Conservation (phyloP, 495 filamentous ascomycete species). For the Hyphodiscus hymeniophilus region DNA sequence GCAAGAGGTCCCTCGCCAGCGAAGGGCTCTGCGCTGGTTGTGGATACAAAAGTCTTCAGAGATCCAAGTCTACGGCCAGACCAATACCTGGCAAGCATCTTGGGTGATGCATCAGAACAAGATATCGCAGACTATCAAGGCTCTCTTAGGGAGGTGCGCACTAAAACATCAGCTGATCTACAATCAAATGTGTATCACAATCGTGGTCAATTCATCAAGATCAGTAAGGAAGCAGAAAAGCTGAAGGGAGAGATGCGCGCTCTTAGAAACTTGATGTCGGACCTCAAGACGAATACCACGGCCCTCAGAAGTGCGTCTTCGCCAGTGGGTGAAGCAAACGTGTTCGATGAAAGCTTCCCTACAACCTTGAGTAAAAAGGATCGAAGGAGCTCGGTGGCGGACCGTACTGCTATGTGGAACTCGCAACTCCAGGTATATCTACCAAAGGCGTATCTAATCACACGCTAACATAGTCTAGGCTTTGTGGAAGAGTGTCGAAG, state of each 20-base stretch:
- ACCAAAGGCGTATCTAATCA: slow-evolving; percentile 10
- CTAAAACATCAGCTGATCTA: slow-evolving; percentile 76
- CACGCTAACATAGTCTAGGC: slow-evolving; percentile 30
- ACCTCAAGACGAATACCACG: slow-evolving; percentile 65
- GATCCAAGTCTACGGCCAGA: slow-evolving; percentile 72
- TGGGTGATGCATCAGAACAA: slow-evolving; percentile 88
- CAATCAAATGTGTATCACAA: slow-evolving; percentile 98
- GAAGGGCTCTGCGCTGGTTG: slow-evolving; percentile 30
- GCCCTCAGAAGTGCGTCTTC: slow-evolving; percentile 64
- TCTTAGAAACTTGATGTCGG: slow-evolving; percentile 78
- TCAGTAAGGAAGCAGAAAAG: slow-evolving; percentile 97
- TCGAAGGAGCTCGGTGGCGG: slow-evolving; percentile 77
- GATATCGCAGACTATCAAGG: slow-evolving; percentile 81
- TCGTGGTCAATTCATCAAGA: slow-evolving; percentile 96
- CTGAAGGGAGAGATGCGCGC: slow-evolving; percentile 93
- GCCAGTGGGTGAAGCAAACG: slow-evolving; percentile 19
- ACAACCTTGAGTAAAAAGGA: slow-evolving; percentile 52
- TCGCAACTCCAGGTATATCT: slow-evolving; percentile 54
- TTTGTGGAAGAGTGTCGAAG: slow-evolving; percentile 91
- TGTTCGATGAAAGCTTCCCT: slow-evolving; percentile 32
- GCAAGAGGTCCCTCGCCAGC: slow-evolving; percentile 18
- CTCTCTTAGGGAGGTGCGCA: slow-evolving; percentile 68
- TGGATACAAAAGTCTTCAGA: slow-evolving; percentile 65
- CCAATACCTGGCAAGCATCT: slow-evolving; percentile 62
- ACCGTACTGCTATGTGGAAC: slow-evolving; percentile 93